Conservation (phyloP, 2,329 filamentous ascomycete genomes). For the Macrophomina phaseolina region DNA sequence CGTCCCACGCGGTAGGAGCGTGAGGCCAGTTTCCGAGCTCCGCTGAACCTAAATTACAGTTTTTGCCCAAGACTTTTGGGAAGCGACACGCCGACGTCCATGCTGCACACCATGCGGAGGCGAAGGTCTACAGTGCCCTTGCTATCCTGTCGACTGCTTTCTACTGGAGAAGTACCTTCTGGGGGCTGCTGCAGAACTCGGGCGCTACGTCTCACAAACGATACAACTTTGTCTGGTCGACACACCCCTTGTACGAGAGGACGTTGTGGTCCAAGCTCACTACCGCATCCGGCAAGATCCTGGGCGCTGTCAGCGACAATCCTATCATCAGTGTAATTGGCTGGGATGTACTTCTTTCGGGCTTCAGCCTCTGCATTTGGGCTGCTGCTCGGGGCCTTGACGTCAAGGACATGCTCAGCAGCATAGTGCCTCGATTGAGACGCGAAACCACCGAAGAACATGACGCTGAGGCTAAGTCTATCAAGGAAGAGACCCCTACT, state of each 20-base stretch:
- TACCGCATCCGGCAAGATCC: slow-evolving; percentile 51
- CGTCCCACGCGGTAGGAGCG: no score
- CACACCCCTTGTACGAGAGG: slow-evolving; percentile 54
- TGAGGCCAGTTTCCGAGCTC: background rate
- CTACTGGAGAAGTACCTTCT: slow-evolving; percentile 37
- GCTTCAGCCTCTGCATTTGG: slow-evolving; percentile 62
- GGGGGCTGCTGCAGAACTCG: slow-evolving; percentile 54
- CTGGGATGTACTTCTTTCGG: slow-evolving; percentile 64
- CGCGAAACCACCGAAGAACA: slow-evolving; percentile 33
- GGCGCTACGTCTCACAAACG: slow-evolving; percentile 52
- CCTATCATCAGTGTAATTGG: slow-evolving; percentile 63
- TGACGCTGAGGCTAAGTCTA: slow-evolving; percentile 31
- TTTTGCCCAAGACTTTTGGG: slow-evolving; percentile 59
- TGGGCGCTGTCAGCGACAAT: slow-evolving; percentile 61
- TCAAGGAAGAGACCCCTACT: slow-evolving; percentile 26
- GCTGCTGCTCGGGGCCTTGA: slow-evolving; percentile 61
- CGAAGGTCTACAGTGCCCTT: slow-evolving; percentile 23
- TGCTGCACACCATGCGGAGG: slow-evolving; percentile 49
- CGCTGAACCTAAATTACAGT: slow-evolving; percentile 30
- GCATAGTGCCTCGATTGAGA: slow-evolving; percentile 33
- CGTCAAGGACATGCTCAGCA: slow-evolving; percentile 55
- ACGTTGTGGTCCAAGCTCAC: slow-evolving; percentile 39
- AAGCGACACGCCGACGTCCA: slow-evolving; percentile 49
- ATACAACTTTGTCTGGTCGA: slow-evolving; percentile 42
- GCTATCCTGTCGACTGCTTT: slow-evolving; percentile 45